Conservation (phyloP, 2,329 filamentous ascomycete genomes). For the Pseudocercospora macadamiae region DNA sequence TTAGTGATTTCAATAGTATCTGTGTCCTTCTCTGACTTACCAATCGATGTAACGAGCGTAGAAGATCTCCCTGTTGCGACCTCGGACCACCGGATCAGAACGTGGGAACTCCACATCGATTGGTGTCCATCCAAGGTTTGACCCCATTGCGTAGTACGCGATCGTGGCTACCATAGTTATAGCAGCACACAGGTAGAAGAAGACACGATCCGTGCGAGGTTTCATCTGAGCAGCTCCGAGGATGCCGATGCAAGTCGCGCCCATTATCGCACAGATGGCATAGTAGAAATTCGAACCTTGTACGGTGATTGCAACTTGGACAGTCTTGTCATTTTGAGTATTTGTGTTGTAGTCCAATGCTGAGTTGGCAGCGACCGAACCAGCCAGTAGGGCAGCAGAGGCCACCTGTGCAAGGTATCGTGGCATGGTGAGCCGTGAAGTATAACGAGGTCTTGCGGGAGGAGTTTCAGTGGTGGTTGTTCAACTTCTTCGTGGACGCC, state of each 20-base stretch:
- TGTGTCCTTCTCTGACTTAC: slow-evolving; percentile 36
- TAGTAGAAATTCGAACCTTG: slow-evolving; percentile 66
- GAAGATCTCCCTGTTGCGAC: slow-evolving; percentile 61
- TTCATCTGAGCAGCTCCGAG: slow-evolving; percentile 10
- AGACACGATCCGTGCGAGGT: slow-evolving; percentile 57
- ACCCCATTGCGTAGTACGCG: slow-evolving; percentile 65
- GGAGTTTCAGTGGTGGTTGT: neutral
- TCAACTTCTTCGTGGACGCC: neutral
- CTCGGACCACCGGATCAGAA: slow-evolving; percentile 46
- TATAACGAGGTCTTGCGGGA: neutral
- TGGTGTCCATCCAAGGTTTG: slow-evolving; percentile 62
- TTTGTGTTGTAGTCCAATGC: slow-evolving; percentile 36
- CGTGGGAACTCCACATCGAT: slow-evolving; percentile 61
- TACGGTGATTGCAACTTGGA: slow-evolving; percentile 62
- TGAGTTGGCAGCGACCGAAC: neutral
- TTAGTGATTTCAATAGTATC: neutral
- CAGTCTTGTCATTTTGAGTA: slow-evolving; percentile 50
- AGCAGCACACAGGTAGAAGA: slow-evolving; percentile 62
- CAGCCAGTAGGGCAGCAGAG: neutral
- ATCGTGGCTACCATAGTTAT: slow-evolving; percentile 62
- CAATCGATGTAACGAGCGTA: slow-evolving; percentile 66
- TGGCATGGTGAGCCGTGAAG: neutral
- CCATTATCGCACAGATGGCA: slow-evolving; percentile 63
- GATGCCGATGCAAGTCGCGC: slow-evolving; percentile 53
- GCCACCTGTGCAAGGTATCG: neutral